These are phyloP conservation scores for Globisporangium emineosum DNA, from an alignment of 352 stramenopile species.

Conservation along the genomic window DNA sequence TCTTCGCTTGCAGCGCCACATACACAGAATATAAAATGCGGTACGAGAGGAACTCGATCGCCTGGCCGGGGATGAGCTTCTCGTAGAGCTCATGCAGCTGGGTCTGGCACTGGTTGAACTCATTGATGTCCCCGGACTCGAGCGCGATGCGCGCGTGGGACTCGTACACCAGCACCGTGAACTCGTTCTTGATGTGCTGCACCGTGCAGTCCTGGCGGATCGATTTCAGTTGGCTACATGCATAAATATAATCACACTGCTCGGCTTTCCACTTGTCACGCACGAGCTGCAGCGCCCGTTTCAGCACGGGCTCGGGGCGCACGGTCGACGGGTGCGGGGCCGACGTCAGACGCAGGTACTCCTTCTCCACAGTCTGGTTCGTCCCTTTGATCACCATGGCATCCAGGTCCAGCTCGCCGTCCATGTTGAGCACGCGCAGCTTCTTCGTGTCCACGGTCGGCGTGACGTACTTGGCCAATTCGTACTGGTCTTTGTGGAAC, in stretches of 20 bases:
- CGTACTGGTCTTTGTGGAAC: slow-evolving; percentile 71
- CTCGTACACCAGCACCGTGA: slow-evolving; percentile 98
- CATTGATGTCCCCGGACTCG: slow-evolving; percentile 94
- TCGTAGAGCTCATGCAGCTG: slow-evolving; percentile 89
- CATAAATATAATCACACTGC: slow-evolving; percentile 91
- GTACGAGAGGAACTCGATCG: slow-evolving; percentile 86
- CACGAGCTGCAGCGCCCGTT: slow-evolving; percentile 84
- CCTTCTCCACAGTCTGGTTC: slow-evolving; percentile 95
- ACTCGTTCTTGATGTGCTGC: slow-evolving; percentile 95
- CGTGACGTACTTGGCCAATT: slow-evolving; percentile 58
- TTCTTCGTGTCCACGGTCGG: slow-evolving; percentile 68
- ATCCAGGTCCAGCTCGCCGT: slow-evolving; percentile 81
- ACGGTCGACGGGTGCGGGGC: slow-evolving; percentile 94
- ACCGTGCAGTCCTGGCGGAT: slow-evolving; percentile 99
- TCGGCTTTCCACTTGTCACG: slow-evolving; percentile 85
- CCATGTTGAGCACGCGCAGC: slow-evolving; percentile 67
- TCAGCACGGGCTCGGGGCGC: slow-evolving; percentile 91
- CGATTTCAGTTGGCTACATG: slow-evolving; percentile 98
- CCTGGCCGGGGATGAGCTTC: slow-evolving; percentile 64
- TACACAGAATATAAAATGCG: slow-evolving; percentile 90
- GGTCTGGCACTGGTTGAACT: slow-evolving; percentile 95
- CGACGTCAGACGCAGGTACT: slow-evolving; percentile 97
- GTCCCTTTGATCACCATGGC: slow-evolving; percentile 94
- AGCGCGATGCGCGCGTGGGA: slow-evolving; percentile 95
- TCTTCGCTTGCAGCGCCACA: slow-evolving; percentile 86